phyloP scores from a whole-genome alignment of 306 rosid genomes.

The Prinsepia uniflora region DNA sequence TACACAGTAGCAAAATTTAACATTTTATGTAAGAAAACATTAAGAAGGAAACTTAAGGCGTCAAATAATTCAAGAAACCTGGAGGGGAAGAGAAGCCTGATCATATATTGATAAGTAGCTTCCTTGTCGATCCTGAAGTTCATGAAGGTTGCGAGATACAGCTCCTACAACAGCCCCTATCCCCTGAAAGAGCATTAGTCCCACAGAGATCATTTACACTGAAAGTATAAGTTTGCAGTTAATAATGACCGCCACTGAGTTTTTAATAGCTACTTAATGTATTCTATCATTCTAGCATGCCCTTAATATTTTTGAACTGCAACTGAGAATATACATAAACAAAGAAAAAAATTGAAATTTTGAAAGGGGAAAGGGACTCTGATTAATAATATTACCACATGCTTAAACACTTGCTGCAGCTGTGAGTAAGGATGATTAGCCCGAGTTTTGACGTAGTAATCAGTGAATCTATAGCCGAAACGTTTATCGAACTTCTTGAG shows the following conservation, averaged over 20 bases:
- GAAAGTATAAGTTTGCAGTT: constrained; percentile 2
- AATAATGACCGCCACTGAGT: background rate
- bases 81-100: constrained; percentile 72
- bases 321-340: background rate
- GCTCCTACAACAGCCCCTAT: constrained; percentile 99
- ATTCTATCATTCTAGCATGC: constrained; percentile 5
- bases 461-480: constrained; percentile 84
- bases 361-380: constrained; percentile 9
- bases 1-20: constrained; percentile 15
- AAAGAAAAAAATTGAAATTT: background rate
- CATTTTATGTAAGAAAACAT: constrained; percentile 8
- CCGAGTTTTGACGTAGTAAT: constrained; percentile 89
- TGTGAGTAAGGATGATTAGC: constrained; percentile 99
- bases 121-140: constrained; percentile 95
- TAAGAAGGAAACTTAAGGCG: constrained; percentile 7
- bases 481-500: constrained; percentile 98
- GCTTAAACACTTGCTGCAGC: constrained; percentile 98
- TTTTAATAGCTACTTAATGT: constrained; percentile 1
- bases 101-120: constrained; percentile 94
- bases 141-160: constrained; percentile 94
- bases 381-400: constrained; percentile 74
- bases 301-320: background rate
- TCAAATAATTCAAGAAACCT: constrained; percentile 51
- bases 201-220: constrained; percentile 27
- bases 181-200: constrained; percentile 52